Evolutionary conservation across 192 early-diverging fungal genomes (phyloP).

Genomic region (Piromyces sp.): DNA sequence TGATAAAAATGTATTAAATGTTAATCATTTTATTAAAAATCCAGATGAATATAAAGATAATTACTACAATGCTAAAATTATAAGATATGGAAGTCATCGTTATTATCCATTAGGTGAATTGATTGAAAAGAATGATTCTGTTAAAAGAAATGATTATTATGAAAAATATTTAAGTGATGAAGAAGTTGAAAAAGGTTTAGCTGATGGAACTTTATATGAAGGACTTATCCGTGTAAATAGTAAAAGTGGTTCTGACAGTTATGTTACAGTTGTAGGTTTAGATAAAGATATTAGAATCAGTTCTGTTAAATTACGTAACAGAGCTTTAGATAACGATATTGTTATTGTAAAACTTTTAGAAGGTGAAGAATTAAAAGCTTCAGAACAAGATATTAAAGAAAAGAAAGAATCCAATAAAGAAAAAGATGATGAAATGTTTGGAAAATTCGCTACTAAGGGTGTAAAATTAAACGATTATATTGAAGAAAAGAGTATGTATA

Average conservation of each 20-base stretch:
- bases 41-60: neutral
- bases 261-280: constrained; percentile 5
- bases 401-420: constrained; percentile 6
- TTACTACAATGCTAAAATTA: neutral
- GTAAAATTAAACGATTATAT: neutral
- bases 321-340: constrained; percentile 68
- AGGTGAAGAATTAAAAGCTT: constrained; percentile 34
- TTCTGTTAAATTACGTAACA: constrained; percentile 56
- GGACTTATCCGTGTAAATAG: neutral
- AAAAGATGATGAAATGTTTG: neutral
- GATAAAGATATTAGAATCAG: constrained; percentile 63
- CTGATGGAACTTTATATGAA: neutral
- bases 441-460: neutral
- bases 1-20: neutral
- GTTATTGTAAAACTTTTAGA: constrained; percentile 59
- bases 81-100: neutral
- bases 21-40: neutral
- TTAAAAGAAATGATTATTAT: neutral
- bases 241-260: neutral
- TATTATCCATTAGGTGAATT: neutral
- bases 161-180: neutral
- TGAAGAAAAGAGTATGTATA: neutral
- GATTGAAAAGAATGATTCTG: neutral
- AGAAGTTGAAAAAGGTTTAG: neutral
- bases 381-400: constrained; percentile 24